phyloP scores from a whole-genome alignment of 495 filamentous ascomycete genomes.

The Astrocystis sublimbata region DNA sequence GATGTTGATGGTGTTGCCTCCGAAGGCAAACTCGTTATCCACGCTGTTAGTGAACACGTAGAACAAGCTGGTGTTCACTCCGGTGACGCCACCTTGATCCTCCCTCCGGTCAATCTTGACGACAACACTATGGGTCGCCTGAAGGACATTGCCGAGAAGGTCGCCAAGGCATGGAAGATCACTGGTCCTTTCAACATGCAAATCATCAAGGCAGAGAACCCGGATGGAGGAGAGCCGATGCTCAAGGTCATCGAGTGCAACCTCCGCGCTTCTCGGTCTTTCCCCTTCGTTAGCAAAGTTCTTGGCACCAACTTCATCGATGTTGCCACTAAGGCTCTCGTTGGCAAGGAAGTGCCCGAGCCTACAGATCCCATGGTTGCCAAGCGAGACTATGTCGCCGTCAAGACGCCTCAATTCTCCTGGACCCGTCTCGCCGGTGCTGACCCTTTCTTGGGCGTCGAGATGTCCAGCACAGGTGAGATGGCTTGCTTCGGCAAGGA shows the following conservation, averaged over 20 bases:
- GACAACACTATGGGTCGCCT: slow-evolving; percentile 74
- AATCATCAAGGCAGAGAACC: slow-evolving; percentile 87
- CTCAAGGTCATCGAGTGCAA: slow-evolving; percentile 99
- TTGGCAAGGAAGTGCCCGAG: slow-evolving; percentile 82
- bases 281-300: slow-evolving; percentile 97
- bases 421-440: slow-evolving; percentile 99
- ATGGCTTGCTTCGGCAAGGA: slow-evolving; percentile 98
- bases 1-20: slow-evolving; percentile 95
- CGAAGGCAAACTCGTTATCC: slow-evolving; percentile 80
- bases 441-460: slow-evolving; percentile 95
- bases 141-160: slow-evolving; percentile 94
- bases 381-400: slow-evolving; percentile 89
- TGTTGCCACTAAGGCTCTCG: slow-evolving; percentile 88
- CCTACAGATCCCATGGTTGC: slow-evolving; percentile 84
- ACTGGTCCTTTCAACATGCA: slow-evolving; percentile 99
- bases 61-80: slow-evolving; percentile 98
- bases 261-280: slow-evolving; percentile 93
- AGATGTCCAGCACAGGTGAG: slow-evolving; percentile 96
- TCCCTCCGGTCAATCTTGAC: slow-evolving; percentile 83
- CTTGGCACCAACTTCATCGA: slow-evolving; percentile 97
- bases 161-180: slow-evolving; percentile 95
- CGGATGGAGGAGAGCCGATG: slow-evolving; percentile 66
- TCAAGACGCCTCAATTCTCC: slow-evolving; percentile 97
- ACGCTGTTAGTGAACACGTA: slow-evolving; percentile 95
- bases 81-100: slow-evolving; percentile 91